Conservation (phyloP, 2,329 filamentous ascomycete species). For the Penicillium sp. region DNA sequence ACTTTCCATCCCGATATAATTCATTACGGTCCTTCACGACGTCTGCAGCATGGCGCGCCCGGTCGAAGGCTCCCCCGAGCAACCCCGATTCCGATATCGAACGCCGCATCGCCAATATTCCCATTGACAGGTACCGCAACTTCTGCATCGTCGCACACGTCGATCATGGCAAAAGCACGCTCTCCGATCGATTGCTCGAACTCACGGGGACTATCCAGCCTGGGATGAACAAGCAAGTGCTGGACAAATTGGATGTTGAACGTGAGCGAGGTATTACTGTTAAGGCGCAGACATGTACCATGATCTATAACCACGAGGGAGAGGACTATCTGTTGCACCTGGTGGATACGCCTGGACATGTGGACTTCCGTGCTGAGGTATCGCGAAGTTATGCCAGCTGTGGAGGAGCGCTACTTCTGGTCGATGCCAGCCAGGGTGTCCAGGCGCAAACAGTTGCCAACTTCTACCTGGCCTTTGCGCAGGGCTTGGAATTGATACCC, state of each 20-base stretch:
- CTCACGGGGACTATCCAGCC: constrained; percentile 89
- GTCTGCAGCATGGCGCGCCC: constrained; percentile 31
- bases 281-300: constrained; percentile 97
- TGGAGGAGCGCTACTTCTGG: constrained; percentile 86
- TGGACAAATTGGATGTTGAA: constrained; percentile 97
- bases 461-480: constrained; percentile 95
- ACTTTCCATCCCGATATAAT: constrained; percentile 23
- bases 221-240: constrained; percentile 88
- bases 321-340: constrained; percentile 92
- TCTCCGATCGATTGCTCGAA: constrained; percentile 90
- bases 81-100: constrained; percentile 57
- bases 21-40: constrained; percentile 36
- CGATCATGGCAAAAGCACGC: constrained; percentile 96
- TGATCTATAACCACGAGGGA: constrained; percentile 88
- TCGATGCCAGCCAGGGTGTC: constrained; percentile 94
- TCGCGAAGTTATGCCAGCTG: constrained; percentile 95
- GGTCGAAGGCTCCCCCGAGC: constrained; percentile 22
- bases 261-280: constrained; percentile 95
- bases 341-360: constrained; percentile 95
- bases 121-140: constrained; percentile 70
- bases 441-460: constrained; percentile 99
- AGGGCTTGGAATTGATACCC: constrained; percentile 83
- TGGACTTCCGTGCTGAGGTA: constrained; percentile 96
- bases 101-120: constrained; percentile 57
- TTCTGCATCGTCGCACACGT: constrained; percentile 99